These are phyloP conservation scores for Helicocarpus griseus DNA, from an alignment of 2,329 filamentous ascomycete species.

Conservation along the genomic window DNA sequence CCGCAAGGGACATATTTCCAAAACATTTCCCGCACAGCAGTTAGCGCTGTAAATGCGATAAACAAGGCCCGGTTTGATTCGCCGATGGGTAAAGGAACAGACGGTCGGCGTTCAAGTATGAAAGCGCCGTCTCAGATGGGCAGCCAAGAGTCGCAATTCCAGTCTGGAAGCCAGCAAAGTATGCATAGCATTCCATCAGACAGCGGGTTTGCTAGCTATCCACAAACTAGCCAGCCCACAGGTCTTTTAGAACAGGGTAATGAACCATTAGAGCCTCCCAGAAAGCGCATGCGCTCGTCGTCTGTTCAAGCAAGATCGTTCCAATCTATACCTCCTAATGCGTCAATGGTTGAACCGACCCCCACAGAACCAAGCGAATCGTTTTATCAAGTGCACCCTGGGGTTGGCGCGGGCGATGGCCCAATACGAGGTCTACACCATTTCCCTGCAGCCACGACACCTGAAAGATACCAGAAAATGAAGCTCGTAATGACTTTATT, in stretches of 20 bases:
- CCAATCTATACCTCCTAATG: slow-evolving; percentile 22
- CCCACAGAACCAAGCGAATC: slow-evolving; percentile 39
- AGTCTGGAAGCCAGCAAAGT: slow-evolving; percentile 67
- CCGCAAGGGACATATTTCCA: slow-evolving; percentile 87
- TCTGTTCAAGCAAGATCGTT: slow-evolving; percentile 31
- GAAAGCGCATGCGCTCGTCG: slow-evolving; percentile 62
- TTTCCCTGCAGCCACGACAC: slow-evolving; percentile 43
- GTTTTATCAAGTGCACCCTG: slow-evolving; percentile 32
- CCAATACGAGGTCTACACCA: slow-evolving; percentile 25
- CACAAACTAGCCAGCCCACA: slow-evolving; percentile 46
- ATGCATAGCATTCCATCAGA: slow-evolving; percentile 60
- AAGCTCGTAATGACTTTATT: slow-evolving; percentile 75
- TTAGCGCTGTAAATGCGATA: slow-evolving; percentile 87
- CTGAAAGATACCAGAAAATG: slow-evolving; percentile 69
- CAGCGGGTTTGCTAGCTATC: slow-evolving; percentile 56
- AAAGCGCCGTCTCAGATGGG: slow-evolving; percentile 58
- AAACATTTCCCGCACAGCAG: slow-evolving; percentile 88
- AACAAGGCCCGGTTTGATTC: slow-evolving; percentile 94
- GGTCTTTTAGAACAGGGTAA: slow-evolving; percentile 34
- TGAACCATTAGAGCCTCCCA: slow-evolving; percentile 48
- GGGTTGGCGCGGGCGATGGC: slow-evolving; percentile 7
- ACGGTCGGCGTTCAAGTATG: slow-evolving; percentile 57
- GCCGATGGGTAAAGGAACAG: slow-evolving; percentile 58
- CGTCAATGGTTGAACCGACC: slow-evolving; percentile 32
- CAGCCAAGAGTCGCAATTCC: slow-evolving; percentile 55